Base-by-base conservation (phyloP, 768 basidiomycete genomes). In the Dacryopinax primogenitus region DNA sequence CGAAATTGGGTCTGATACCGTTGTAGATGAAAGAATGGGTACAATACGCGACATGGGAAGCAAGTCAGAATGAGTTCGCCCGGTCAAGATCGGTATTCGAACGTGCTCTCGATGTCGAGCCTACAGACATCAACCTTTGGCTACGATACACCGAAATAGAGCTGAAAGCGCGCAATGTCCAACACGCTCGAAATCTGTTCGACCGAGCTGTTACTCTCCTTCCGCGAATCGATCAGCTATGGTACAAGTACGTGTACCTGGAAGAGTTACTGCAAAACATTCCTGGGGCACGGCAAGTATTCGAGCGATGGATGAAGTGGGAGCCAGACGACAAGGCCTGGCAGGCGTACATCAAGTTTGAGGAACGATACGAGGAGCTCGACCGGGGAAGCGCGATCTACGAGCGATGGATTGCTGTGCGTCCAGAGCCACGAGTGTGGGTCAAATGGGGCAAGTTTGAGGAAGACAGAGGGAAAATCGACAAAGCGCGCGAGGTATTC, bases 301-400 rank as follows among this genome's bases (percentile, higher is more conserved):
- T 98, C 68, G 96, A 99, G 75, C 84, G 96, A 51, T 99, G 96
- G 96, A 95, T 98, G 92, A 84, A 91, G 69, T 98, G 96, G 96
- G 96, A 98, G 73, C 96, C 96, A 0, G 94, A 98, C 71, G 96
- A 98, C 83, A 97, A 97, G 79, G 93, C 95, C 1, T 99, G 95
- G 95, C 90, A 93, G 73, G 92, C 92, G n/a, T 98, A 95, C 76
- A 90, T 98, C 81, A 98, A 99, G 78, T 80, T 98, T 74, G 96
- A 99, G 78, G 86, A 88, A 72, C 83, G 96, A 63, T 99, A 98
- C 73, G 80, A 85, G 65, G 96, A 99, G 75, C 77, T 85, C 23
- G 96, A 97, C 70, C 82, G 96, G 9, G 95, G 93, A 1, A 95
- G 92, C 66, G 79, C 86, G 23, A 87, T 98, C 35, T 96, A 95